These are phyloP conservation scores for Claviceps quebecensis DNA, from an alignment of 2,329 filamentous ascomycete genomes.

Conservation along the genomic window DNA sequence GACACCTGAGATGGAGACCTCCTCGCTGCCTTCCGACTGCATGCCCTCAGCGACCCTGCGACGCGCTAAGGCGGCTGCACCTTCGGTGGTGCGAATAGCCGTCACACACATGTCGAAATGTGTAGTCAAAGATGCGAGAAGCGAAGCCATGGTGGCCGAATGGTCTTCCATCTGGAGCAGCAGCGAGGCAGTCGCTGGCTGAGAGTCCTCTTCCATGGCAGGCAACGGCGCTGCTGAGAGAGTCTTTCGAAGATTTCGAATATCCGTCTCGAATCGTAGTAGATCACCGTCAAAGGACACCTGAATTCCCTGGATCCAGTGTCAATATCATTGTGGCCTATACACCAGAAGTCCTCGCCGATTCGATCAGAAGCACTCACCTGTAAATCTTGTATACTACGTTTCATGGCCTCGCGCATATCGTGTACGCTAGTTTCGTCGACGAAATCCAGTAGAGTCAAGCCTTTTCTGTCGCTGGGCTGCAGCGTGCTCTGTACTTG, in stretches of 20 bases:
- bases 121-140: constrained; percentile 64
- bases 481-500: constrained; percentile 50
- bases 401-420: constrained; percentile 52
- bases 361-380: constrained; percentile 21
- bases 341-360: too few species aligned
- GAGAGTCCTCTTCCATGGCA: constrained; percentile 18
- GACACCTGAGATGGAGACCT: constrained; percentile 51
- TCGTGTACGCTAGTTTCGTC: constrained; percentile 55
- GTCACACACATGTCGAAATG: constrained; percentile 92
- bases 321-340: not conserved
- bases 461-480: constrained; percentile 41
- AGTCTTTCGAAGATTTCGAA: constrained; percentile 49
- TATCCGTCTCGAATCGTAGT: constrained; percentile 58
- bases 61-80: constrained; percentile 54
- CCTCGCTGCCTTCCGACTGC: constrained; percentile 30
- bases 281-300: constrained; percentile 66
- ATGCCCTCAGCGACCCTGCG: constrained; percentile 52
- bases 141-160: constrained; percentile 68
- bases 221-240: constrained; percentile 29
- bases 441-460: constrained; percentile 61
- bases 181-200: constrained; percentile 32
- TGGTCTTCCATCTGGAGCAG: constrained; percentile 55
- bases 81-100: constrained; percentile 80
- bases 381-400: constrained; percentile 57
- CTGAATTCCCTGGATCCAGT: constrained; percentile 37